Percentiles rank a stretch among this genome's conserved stretches.
phyloP scores from a whole-genome alignment of 805 yeast species.

The Nakazawaea sp. region DNA sequence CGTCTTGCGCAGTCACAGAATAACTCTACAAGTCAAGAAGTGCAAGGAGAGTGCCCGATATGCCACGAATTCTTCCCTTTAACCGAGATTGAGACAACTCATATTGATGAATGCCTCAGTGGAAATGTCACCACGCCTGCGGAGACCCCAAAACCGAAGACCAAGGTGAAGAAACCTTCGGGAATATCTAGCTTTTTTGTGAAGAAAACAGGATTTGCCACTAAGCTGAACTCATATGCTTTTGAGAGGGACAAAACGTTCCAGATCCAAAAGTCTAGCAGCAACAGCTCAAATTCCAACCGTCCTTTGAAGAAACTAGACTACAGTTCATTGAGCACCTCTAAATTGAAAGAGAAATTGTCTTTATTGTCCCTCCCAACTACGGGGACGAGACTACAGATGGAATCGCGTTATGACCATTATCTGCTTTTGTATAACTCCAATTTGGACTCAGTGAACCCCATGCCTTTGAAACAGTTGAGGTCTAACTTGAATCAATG shows the following conservation, averaged over 20 bases:
- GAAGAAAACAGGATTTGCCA: conserved; percentile 13
- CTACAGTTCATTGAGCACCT: conserved; percentile 48
- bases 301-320: conserved; percentile 58
- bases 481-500: conserved; percentile 54
- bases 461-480: conserved; percentile 49
- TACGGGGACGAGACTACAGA: conserved; percentile 52
- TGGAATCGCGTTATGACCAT: conserved; percentile 71
- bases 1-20: conserved; percentile 6
- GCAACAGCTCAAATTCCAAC: conserved; percentile 1
- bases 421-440: conserved; percentile 76
- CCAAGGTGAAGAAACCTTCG: conserved; percentile 8
- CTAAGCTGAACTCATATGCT: conserved; percentile 19
- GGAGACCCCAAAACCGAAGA: conserved; percentile 6
- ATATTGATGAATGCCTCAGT: conserved; percentile 54
- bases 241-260: conserved; percentile 24
- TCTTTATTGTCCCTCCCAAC: conserved; percentile 47
- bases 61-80: conserved; percentile 52
- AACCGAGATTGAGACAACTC: conserved; percentile 46
- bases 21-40: neutral
- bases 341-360: conserved; percentile 57
- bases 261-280: conserved; percentile 15
- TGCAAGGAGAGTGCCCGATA: conserved; percentile 49
- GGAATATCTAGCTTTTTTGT: conserved; percentile 7
- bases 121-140: conserved; percentile 16
- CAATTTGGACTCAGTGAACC: conserved; percentile 65